Percentiles rank a stretch among this genome's conserved stretches.
phyloP scores from a whole-genome alignment of 805 yeast genomes.

The Maudiozyma serrabonitensis region DNA sequence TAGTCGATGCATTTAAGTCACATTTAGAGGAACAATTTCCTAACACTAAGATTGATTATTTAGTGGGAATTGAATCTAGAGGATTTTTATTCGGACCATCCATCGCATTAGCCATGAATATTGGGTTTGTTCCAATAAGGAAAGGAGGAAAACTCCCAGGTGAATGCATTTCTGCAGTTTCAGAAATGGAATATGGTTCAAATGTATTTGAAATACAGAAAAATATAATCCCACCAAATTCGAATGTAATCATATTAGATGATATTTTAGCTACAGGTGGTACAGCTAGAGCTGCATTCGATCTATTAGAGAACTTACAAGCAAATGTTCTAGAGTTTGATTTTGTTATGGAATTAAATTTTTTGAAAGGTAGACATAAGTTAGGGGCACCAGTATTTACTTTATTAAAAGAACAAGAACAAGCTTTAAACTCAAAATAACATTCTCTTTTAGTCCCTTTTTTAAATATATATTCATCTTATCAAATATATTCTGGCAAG shows the following conservation, averaged over 20 bases:
- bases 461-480: too few species aligned
- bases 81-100: slow-evolving; percentile 95
- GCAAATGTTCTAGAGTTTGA: slow-evolving; percentile 70
- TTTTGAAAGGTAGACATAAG: slow-evolving; percentile 84
- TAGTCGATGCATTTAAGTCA: slow-evolving; percentile 70
- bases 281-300: slow-evolving; percentile 86
- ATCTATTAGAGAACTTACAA: slow-evolving; percentile 54
- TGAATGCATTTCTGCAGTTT: slow-evolving; percentile 55
- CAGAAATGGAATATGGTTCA: slow-evolving; percentile 82
- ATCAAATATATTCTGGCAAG: neutral
- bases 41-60: slow-evolving; percentile 62
- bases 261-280: slow-evolving; percentile 98
- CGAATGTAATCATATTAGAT: slow-evolving; percentile 79
- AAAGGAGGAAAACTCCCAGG: slow-evolving; percentile 95
- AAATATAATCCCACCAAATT: slow-evolving; percentile 67
- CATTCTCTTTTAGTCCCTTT: too few species aligned
- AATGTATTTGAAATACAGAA: slow-evolving; percentile 83
- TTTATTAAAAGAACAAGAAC: slow-evolving; percentile 70
- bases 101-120: slow-evolving; percentile 75
- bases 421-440: slow-evolving; percentile 27
- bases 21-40: slow-evolving; percentile 52
- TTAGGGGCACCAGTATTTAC: slow-evolving; percentile 83
- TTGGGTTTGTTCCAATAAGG: slow-evolving; percentile 93
- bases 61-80: slow-evolving; percentile 91
- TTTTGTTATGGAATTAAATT: slow-evolving; percentile 88